Base-by-base conservation (phyloP, 768 basidiomycete species). In the Pleurotus tuber-regium region DNA sequence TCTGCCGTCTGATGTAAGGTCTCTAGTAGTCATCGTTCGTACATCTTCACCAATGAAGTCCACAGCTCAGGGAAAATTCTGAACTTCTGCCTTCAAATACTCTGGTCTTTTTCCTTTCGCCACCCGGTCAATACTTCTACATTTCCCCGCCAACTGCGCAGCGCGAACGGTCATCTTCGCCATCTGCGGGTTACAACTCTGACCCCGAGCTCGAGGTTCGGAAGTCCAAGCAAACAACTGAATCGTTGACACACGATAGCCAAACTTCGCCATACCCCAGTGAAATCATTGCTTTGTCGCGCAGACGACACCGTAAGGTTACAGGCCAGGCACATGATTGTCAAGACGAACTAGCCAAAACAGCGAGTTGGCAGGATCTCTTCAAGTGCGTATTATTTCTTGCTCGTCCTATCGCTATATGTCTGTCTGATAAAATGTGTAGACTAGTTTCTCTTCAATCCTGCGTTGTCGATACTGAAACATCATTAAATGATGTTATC, bases 61-160 rank as follows among this genome's bases (percentile, higher is more conserved):
- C 62, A 55, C 51, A 70, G 68, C 50, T 66, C 52, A 59, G 63
- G 43, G 52, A 56, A 31, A 53, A 64, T 46, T 54, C 75, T 60
- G 47, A 66, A 4, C 71, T 72, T 42, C 65, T 92, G 25, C 83
- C 89, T 1, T 85, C 84, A 12, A 94, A 94, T 61, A 83, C 88
- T 1, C 71, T 92, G 6, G 67, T 92, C 12, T 55, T 93, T 36
- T 74, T 79, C 12, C 74, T 93, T 47, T 72, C 80, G 11, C 86
- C 86, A 6, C 78, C 76, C 14, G 80, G 78, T 4, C 70, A 78
- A 58, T 72, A 70, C n/a, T 84, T 81, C 57, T 87, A 82, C 66
- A 61, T 86, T 19, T 80, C 83, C 18, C 68, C 31, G 57, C 67
- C 4, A 57, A 65, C 36, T 58, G 50, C 60, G 7, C 8, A 12